phyloP scores from a whole-genome alignment of 2,329 filamentous ascomycete genomes.

The Aspergillus neotritici region DNA sequence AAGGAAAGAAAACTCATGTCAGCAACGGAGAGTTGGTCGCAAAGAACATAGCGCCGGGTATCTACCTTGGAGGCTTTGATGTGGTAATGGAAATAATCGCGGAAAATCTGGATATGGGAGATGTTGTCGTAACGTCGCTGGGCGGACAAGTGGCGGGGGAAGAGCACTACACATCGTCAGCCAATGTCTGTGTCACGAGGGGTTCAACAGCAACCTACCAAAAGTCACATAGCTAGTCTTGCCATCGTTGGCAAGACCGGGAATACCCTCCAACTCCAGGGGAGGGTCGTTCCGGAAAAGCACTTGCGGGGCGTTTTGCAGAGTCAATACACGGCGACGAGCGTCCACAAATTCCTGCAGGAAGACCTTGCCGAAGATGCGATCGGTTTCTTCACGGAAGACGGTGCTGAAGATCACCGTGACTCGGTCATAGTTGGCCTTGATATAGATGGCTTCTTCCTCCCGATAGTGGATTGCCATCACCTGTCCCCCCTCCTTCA shows the following conservation, averaged over 20 bases:
- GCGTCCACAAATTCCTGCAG: conserved; percentile 98
- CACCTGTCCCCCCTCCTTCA: conserved; percentile 82
- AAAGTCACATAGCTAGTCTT: conserved; percentile 98
- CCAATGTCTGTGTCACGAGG: background rate
- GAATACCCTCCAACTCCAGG: conserved; percentile 79
- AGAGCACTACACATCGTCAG: conserved; percentile 61
- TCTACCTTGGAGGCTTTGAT: conserved; percentile 92
- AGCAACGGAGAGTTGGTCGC: background rate
- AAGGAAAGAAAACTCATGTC: conserved; percentile 6
- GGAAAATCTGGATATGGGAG: conserved; percentile 99
- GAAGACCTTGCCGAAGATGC: conserved; percentile 97
- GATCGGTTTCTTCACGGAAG: conserved; percentile 95
- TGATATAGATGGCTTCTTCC: conserved; percentile 97
- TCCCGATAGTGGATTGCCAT: conserved; percentile 98
- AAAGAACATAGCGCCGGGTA: background rate
- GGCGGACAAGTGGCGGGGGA: conserved; percentile 86
- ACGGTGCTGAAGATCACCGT: conserved; percentile 99
- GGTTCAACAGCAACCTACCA: conserved; percentile 51
- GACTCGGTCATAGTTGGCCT: conserved; percentile 93
- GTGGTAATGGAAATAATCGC: conserved; percentile 99
- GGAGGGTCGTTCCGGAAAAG: conserved; percentile 93
- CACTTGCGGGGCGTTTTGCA: conserved; percentile 97
- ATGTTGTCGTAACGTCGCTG: conserved; percentile 93
- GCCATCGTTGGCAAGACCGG: conserved; percentile 73
- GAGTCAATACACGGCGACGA: conserved; percentile 67